These are phyloP conservation scores for Dryas drummondii DNA, from an alignment of 306 rosid genomes.

Conservation along the genomic window DNA sequence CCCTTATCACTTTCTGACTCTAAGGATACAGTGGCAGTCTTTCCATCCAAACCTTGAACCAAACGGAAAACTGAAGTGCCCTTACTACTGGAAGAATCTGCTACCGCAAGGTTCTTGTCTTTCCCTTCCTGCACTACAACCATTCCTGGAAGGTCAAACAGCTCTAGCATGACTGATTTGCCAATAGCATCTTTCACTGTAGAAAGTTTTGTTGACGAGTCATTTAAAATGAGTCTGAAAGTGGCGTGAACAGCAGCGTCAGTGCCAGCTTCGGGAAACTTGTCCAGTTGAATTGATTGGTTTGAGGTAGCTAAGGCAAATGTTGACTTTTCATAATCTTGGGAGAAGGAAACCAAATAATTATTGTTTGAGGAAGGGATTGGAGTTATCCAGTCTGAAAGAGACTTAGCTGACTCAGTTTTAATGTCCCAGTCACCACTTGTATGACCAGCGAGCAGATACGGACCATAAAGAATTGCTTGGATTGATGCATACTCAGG, in stretches of 20 bases:
- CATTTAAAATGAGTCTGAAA: slow-evolving; percentile 57
- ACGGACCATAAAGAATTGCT: slow-evolving; percentile 80
- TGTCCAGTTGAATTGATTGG: slow-evolving; percentile 49
- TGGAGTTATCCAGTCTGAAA: slow-evolving; percentile 64
- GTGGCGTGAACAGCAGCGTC: slow-evolving; percentile 49
- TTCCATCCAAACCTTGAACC: slow-evolving; percentile 68
- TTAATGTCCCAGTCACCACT: slow-evolving; percentile 52
- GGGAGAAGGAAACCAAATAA: slow-evolving; percentile 55
- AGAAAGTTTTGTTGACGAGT: slow-evolving; percentile 27
- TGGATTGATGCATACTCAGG: slow-evolving; percentile 55
- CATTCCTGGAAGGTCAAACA: slow-evolving; percentile 68
- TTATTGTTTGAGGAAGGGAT: slow-evolving; percentile 52
- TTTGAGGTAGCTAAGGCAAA: slow-evolving; percentile 53
- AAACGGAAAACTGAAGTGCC: slow-evolving; percentile 42
- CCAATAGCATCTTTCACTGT: slow-evolving; percentile 27
- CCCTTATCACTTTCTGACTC: slow-evolving; percentile 51
- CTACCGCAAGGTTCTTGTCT: slow-evolving; percentile 41
- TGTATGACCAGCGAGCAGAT: slow-evolving; percentile 70
- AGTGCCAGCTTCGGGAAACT: slow-evolving; percentile 51
- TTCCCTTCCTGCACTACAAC: slow-evolving; percentile 51
- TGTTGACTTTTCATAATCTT: slow-evolving; percentile 32
- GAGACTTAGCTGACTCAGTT: slow-evolving; percentile 26
- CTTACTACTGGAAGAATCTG: slow-evolving; percentile 29
- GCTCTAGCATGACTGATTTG: slow-evolving; percentile 59
- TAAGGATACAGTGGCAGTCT: slow-evolving; percentile 48